Conservation (phyloP, 2,329 filamentous ascomycete genomes). For the Diaporthe velutina region DNA sequence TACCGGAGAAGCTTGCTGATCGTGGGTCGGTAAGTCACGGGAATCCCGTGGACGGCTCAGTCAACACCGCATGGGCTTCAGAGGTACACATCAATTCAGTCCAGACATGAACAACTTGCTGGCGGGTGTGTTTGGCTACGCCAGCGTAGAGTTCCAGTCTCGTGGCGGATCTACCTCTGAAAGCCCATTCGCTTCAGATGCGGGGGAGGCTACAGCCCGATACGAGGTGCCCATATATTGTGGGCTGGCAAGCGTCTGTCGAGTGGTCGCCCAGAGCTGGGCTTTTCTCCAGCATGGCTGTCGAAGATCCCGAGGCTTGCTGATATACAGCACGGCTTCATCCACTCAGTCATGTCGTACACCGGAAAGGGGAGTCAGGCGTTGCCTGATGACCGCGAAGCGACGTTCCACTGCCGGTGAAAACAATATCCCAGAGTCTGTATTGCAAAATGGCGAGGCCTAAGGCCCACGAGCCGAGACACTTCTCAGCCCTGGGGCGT, state of each 20-base stretch:
- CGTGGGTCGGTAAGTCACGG: constrained; percentile 9
- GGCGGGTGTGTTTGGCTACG: background rate
- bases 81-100: background rate
- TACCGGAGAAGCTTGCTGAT: constrained; percentile 30
- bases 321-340: background rate
- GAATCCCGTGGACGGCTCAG: constrained; percentile 10
- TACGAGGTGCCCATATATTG: constrained; percentile 23
- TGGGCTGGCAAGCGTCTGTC: constrained; percentile 9
- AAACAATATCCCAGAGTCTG: background rate
- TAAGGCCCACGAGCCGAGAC: background rate
- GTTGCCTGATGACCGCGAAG: constrained; percentile 1
- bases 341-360: background rate
- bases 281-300: background rate
- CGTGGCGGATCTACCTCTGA: background rate
- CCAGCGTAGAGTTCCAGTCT: background rate
- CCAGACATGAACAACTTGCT: background rate
- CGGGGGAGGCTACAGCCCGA: background rate
- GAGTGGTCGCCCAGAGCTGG: constrained; percentile 2
- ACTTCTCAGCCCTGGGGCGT: constrained; percentile 8
- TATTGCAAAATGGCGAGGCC: background rate
- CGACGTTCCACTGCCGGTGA: background rate
- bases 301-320: background rate
- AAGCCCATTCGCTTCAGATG: constrained; percentile 12
- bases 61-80: background rate
- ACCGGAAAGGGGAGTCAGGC: background rate